phyloP scores from a whole-genome alignment of 225 moss, liverwort and hornwort genomes.

The Lunularia cruciata region DNA sequence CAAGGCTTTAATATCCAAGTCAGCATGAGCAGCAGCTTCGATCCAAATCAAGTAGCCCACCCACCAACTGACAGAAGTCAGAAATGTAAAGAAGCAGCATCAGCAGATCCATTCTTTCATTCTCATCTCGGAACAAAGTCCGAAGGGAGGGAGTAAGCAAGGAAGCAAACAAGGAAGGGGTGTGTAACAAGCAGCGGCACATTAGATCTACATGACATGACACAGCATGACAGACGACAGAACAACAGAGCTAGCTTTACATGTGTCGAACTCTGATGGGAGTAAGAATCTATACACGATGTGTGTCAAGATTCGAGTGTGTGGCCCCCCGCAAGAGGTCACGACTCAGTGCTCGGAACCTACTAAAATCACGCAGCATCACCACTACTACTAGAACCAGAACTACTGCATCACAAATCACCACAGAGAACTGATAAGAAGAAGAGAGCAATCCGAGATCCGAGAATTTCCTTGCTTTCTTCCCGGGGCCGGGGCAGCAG shows the following conservation, averaged over 20 bases:
- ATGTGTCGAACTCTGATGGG: slow-evolving; percentile 12
- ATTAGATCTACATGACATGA: not conserved
- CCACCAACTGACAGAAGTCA: no score
- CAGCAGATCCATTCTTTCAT: no score
- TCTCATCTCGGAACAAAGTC: not conserved
- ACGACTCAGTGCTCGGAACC: not conserved
- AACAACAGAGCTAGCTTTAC: no score
- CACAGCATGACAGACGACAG: not conserved
- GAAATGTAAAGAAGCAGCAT: no score
- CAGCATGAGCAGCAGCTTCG: no score
- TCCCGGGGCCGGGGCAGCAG: slow-evolving; percentile 1
- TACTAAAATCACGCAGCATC: not conserved
- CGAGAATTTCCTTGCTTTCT: slow-evolving; percentile 1
- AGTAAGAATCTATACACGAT: slow-evolving; percentile 11
- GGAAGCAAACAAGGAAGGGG: not conserved
- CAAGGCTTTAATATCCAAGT: no score
- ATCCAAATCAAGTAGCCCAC: no score
- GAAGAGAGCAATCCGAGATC: not conserved
- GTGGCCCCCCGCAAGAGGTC: not conserved
- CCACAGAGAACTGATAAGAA: slow-evolving; percentile 3
- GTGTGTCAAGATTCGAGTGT: slow-evolving; percentile 17
- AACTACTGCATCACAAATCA: slow-evolving; percentile 3
- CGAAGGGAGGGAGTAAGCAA: not conserved
- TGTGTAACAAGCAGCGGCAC: no score
- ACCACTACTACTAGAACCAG: no score